Evolutionary conservation across 1,139 yeast genomes (phyloP).

Genomic region (Sugiyamaella xylanicola): DNA sequence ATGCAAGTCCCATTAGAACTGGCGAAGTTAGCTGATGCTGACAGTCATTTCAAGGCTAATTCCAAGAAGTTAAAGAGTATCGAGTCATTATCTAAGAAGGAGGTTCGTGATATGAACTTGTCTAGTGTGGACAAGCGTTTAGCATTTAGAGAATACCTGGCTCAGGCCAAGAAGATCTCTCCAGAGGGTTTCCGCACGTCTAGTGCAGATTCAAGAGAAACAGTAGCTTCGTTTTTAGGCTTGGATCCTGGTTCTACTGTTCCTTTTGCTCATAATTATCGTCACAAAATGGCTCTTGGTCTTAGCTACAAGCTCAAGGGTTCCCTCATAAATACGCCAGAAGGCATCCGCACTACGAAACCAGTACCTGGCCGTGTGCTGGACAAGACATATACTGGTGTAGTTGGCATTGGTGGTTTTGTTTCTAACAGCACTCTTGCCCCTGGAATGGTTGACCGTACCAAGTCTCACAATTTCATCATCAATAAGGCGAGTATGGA

Average conservation of each 20-base stretch:
- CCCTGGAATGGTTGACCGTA: constrained; percentile 19
- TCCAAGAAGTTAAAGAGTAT: constrained; percentile 27
- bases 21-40: constrained; percentile 25
- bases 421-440: constrained; percentile 22
- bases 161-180: constrained; percentile 13
- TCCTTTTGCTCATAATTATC: constrained; percentile 27
- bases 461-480: constrained; percentile 18
- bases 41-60: constrained; percentile 26
- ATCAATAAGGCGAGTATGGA: constrained; percentile 24
- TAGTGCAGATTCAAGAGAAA: constrained; percentile 19
- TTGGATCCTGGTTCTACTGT: constrained; percentile 21
- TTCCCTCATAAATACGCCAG: constrained; percentile 70
- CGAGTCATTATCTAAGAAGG: constrained; percentile 25
- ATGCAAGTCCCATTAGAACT: constrained; percentile 37
- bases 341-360: constrained; percentile 63
- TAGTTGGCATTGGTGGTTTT: constrained; percentile 29
- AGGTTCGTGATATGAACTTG: constrained; percentile 26
- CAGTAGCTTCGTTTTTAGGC: constrained; percentile 24
- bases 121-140: constrained; percentile 25
- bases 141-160: constrained; percentile 23
- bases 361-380: constrained; percentile 74
- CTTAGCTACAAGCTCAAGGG: constrained; percentile 64
- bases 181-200: constrained; percentile 22
- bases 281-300: constrained; percentile 33
- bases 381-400: constrained; percentile 29